Conservation (phyloP, 2,329 filamentous ascomycete genomes). For the Aspergillus caelatus region DNA sequence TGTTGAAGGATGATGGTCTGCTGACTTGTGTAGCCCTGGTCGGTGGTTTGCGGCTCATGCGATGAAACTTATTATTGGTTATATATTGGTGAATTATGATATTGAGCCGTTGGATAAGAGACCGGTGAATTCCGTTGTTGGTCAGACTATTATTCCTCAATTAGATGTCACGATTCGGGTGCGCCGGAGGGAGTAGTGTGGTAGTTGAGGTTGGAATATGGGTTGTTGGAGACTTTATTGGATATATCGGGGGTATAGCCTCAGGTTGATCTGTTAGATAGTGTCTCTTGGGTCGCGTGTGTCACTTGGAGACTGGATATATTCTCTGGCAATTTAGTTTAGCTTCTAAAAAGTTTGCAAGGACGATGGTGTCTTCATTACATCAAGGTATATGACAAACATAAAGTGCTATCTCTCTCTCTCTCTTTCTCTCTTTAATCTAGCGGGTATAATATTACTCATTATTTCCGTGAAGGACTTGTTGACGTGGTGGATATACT, state of each 20-base stretch:
- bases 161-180: not conserved
- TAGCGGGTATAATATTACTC: not conserved
- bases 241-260: not conserved
- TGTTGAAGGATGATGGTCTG: not conserved
- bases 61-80: not conserved
- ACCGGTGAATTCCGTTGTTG: not conserved
- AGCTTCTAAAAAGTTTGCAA: not conserved
- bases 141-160: not conserved
- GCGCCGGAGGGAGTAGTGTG: not conserved
- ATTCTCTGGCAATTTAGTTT: not conserved
- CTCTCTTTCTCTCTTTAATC: not conserved
- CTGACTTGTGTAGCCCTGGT: not conserved
- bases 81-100: not conserved
- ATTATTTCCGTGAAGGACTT: too few relatives aligned
- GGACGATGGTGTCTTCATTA: not conserved
- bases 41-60: not conserved
- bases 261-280: not conserved
- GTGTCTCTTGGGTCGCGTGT: not conserved
- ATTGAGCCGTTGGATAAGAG: not conserved
- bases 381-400: not conserved
- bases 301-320: not conserved
- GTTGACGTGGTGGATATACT: too few relatives aligned
- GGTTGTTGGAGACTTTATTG: too few relatives aligned
- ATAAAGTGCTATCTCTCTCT: not conserved
- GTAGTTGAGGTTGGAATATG: accelerated